These are phyloP conservation scores for Neopestalotiopsis sp. DNA, from an alignment of 2,329 filamentous ascomycete genomes.

Conservation along the genomic window DNA sequence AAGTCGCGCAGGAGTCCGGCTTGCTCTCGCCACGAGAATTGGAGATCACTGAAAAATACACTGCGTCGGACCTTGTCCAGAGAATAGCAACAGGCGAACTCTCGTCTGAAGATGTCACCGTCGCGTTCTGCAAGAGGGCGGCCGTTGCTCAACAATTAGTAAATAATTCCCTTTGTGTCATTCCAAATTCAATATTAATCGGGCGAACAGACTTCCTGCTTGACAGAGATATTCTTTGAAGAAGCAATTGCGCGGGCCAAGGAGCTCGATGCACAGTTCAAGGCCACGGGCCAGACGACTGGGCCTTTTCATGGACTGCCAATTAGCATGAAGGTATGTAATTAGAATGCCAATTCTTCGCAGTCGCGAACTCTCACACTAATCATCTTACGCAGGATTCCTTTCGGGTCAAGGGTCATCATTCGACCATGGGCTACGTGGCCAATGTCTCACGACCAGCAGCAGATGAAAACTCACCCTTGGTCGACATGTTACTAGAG, in stretches of 20 bases:
- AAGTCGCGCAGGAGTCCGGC: constrained; percentile 18
- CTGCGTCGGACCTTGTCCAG: constrained; percentile 23
- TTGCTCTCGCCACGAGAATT: constrained; percentile 28
- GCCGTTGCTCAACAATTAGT: constrained; percentile 35
- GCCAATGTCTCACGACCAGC: constrained; percentile 9
- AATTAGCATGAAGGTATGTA: constrained; percentile 40
- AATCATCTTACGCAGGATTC: constrained; percentile 51
- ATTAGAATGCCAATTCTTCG: constrained; percentile 27
- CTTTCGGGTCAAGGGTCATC: constrained; percentile 58
- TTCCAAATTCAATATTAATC: neutral
- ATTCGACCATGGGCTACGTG: constrained; percentile 62
- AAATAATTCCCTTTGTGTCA: neutral
- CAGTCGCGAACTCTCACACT: no score
- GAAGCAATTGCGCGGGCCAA: constrained; percentile 50
- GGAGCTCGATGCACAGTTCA: constrained; percentile 49
- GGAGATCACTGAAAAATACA: constrained; percentile 28
- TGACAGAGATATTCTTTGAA: constrained; percentile 56
- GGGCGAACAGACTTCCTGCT: constrained; percentile 29
- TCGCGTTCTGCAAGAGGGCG: constrained; percentile 35
- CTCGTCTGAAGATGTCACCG: constrained; percentile 30
- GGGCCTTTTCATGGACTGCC: constrained; percentile 70
- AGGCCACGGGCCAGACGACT: constrained; percentile 44
- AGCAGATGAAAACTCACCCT: constrained; percentile 28
- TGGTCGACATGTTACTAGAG: constrained; percentile 48
- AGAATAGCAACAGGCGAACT: constrained; percentile 25